Percentiles rank a stretch among this genome's conserved stretches.
Evolutionary conservation across 2,329 filamentous ascomycete genomes (phyloP).

Genomic region (Botrytis byssoidea): DNA sequence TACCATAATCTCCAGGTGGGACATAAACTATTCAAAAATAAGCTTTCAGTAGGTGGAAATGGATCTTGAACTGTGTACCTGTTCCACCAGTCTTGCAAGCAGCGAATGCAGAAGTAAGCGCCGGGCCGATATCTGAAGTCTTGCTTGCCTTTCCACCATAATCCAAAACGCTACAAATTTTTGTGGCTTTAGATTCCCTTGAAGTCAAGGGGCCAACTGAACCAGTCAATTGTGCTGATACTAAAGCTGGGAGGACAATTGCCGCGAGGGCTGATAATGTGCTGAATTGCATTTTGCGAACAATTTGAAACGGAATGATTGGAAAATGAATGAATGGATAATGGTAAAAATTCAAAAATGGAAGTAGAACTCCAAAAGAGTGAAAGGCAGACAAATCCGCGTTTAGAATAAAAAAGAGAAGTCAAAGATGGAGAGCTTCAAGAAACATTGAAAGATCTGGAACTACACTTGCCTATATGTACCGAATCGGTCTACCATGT

Average conservation of each 20-base stretch:
- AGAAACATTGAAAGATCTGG: background rate
- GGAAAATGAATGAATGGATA: background rate
- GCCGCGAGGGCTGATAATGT: conserved; percentile 23
- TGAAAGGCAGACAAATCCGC: conserved; percentile 17
- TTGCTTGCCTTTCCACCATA: conserved; percentile 53
- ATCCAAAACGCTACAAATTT: conserved; percentile 52
- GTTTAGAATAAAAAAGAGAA: background rate
- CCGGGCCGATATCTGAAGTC: conserved; percentile 50
- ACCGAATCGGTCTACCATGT: background rate
- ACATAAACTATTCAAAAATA: conserved; percentile 28
- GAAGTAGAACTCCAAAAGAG: conserved; percentile 2
- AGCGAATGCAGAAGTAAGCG: conserved; percentile 48
- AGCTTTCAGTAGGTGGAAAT: background rate
- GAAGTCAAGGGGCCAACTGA: conserved; percentile 47
- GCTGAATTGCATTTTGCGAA: conserved; percentile 26
- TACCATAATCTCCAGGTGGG: conserved; percentile 44
- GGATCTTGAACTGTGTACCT: conserved; percentile 27
- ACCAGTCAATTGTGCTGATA: conserved; percentile 43
- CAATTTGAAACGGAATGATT: background rate
- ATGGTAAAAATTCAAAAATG: conserved; percentile 4
- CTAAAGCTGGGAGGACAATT: conserved; percentile 27
- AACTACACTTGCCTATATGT: background rate
- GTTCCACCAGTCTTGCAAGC: conserved; percentile 52
- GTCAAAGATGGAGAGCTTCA: background rate
- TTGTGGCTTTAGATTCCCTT: conserved; percentile 43